phyloP scores from a whole-genome alignment of 768 basidiomycete species.

The Tylopilus intermedius region DNA sequence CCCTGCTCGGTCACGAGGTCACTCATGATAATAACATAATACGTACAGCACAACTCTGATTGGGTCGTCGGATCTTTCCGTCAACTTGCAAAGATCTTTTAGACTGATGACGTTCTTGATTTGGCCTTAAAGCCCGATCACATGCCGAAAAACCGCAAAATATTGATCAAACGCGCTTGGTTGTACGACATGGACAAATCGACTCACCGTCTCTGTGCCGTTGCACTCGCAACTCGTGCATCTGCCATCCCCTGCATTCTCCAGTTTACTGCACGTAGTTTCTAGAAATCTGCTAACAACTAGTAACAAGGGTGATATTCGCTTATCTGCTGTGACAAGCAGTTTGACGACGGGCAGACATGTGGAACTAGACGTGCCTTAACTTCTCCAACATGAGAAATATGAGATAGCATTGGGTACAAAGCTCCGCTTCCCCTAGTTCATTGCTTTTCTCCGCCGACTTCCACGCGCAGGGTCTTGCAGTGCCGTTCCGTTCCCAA shows the following conservation, averaged over 20 bases:
- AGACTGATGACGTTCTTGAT: background rate
- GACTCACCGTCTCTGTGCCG: no score
- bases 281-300: background rate
- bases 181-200: no score
- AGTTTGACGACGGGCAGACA: background rate
- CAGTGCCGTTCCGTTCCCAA: background rate
- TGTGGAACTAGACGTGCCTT: background rate
- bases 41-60: background rate
- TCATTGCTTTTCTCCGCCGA: background rate
- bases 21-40: background rate
- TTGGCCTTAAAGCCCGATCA: background rate
- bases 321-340: background rate
- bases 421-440: background rate
- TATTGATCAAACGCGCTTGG: no score
- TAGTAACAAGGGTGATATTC: background rate
- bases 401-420: background rate
- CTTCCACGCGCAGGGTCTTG: slow-evolving; percentile 6
- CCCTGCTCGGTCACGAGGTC: background rate
- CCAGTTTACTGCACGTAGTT: background rate
- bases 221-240: no score
- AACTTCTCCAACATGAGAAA: background rate
- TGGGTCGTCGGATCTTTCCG: background rate
- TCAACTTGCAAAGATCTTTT: background rate
- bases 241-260: no score
- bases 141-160: background rate